phyloP scores from a whole-genome alignment of 2,329 filamentous ascomycete genomes.

The Microdochium nivale region DNA sequence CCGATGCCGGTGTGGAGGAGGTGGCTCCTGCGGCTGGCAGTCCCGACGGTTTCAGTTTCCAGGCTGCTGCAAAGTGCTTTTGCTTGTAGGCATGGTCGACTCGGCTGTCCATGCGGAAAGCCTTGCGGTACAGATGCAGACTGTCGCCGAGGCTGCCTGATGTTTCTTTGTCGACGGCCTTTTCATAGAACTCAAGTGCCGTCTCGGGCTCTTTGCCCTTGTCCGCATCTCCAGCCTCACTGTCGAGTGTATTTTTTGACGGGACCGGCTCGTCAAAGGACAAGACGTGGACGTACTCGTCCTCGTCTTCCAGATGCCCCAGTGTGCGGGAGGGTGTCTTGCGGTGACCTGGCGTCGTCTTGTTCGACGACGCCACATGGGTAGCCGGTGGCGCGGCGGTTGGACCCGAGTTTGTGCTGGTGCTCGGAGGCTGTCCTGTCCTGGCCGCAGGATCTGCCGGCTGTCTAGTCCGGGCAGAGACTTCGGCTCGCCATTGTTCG shows the following conservation, averaged over 20 bases:
- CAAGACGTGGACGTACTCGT: constrained; percentile 17
- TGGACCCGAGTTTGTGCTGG: neutral
- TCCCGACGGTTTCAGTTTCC: constrained; percentile 33
- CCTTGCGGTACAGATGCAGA: constrained; percentile 77
- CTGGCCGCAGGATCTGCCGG: constrained; percentile 8
- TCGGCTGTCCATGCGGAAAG: constrained; percentile 78
- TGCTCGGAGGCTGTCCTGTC: neutral
- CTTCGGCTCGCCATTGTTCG: constrained; percentile 77
- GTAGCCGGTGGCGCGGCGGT: constrained; percentile 5
- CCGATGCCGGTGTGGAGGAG: neutral
- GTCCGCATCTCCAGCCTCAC: constrained; percentile 7
- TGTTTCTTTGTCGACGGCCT: constrained; percentile 79
- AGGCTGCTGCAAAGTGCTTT: constrained; percentile 74
- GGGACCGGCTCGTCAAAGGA: constrained; percentile 21
- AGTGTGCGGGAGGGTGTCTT: constrained; percentile 8
- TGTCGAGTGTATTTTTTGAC: constrained; percentile 4
- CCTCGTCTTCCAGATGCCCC: constrained; percentile 12
- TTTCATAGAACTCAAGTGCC: constrained; percentile 87
- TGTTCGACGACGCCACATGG: constrained; percentile 8
- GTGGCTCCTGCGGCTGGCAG: constrained; percentile 4
- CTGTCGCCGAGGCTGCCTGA: constrained; percentile 85
- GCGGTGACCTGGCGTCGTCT: constrained; percentile 8
- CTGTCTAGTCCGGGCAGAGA: constrained; percentile 35
- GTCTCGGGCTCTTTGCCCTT: constrained; percentile 27
- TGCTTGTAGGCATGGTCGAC: constrained; percentile 84